These are phyloP conservation scores for Penicillium sp. DNA, from an alignment of 2,329 filamentous ascomycete species.

Conservation along the genomic window DNA sequence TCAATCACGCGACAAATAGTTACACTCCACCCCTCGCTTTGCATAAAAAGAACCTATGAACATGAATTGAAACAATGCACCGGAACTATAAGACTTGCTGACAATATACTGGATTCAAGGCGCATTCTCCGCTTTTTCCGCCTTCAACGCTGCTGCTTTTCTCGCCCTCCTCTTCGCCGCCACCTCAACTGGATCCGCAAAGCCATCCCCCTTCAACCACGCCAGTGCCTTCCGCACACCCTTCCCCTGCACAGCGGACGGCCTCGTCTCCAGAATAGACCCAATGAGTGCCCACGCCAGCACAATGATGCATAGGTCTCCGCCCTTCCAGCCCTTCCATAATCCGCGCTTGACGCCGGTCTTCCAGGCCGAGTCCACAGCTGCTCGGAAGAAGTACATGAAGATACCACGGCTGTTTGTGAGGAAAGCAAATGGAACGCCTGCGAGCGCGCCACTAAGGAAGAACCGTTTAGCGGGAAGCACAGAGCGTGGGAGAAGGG, in stretches of 20 bases:
- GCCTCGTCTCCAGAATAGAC: slow-evolving; percentile 63
- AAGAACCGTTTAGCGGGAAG: slow-evolving; percentile 81
- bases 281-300: slow-evolving; percentile 68
- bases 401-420: slow-evolving; percentile 53
- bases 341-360: slow-evolving; percentile 79
- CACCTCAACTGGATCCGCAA: slow-evolving; percentile 55
- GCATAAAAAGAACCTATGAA: too few relatives aligned
- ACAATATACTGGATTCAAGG: too few relatives aligned
- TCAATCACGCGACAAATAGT: too few relatives aligned
- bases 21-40: too few relatives aligned
- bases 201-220: slow-evolving; percentile 67
- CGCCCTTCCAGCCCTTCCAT: slow-evolving; percentile 74
- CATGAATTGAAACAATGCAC: too few relatives aligned
- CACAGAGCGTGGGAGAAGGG: slow-evolving; percentile 62
- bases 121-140: slow-evolving; percentile 23
- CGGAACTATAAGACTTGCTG: too few relatives aligned
- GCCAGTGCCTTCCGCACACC: slow-evolving; percentile 66
- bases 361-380: slow-evolving; percentile 79
- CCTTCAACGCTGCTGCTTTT: too few relatives aligned
- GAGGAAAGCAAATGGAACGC: slow-evolving; percentile 69
- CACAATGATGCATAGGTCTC: slow-evolving; percentile 77
- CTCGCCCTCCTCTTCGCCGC: too few relatives aligned
- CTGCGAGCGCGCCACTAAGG: slow-evolving; percentile 74
- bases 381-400: slow-evolving; percentile 66
- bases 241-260: slow-evolving; percentile 56